Evolutionary conservation across 73 alveolate species (phyloP).

Genomic region (Uronychia setigera): DNA sequence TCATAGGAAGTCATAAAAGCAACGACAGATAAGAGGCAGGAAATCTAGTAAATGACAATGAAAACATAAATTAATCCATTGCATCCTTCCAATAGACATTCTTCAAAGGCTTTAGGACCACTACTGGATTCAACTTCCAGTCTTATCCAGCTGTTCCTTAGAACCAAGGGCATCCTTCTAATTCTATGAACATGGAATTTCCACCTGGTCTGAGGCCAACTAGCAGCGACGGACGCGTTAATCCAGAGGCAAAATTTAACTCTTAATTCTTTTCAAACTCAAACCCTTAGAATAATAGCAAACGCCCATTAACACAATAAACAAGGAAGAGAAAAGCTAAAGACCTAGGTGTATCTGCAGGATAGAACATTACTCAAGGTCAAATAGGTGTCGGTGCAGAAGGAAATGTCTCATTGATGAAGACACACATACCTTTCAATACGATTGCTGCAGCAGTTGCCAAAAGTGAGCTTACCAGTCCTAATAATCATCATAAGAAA

Average conservation of each 20-base stretch:
- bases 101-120: background rate
- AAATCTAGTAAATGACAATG: too few relatives aligned
- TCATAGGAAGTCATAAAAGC: too few relatives aligned
- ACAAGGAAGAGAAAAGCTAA: slow-evolving; percentile 18
- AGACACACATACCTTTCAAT: background rate
- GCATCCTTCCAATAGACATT: background rate
- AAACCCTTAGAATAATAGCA: too few relatives aligned
- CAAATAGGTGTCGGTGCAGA: background rate
- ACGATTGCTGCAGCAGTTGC: background rate
- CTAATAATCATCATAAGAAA: background rate
- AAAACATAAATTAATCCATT: background rate
- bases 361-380: background rate
- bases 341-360: background rate
- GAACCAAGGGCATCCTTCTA: background rate
- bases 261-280: too few relatives aligned
- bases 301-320: background rate
- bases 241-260: background rate
- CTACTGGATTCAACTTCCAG: background rate
- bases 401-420: background rate
- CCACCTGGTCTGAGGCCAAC: too few relatives aligned
- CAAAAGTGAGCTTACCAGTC: background rate
- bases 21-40: too few relatives aligned
- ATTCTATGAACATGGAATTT: background rate
- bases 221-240: slow-evolving; percentile 2
- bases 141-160: background rate